Evolutionary conservation across 805 yeast genomes (phyloP).

Genomic region (Maudiozyma serrabonitensis): DNA sequence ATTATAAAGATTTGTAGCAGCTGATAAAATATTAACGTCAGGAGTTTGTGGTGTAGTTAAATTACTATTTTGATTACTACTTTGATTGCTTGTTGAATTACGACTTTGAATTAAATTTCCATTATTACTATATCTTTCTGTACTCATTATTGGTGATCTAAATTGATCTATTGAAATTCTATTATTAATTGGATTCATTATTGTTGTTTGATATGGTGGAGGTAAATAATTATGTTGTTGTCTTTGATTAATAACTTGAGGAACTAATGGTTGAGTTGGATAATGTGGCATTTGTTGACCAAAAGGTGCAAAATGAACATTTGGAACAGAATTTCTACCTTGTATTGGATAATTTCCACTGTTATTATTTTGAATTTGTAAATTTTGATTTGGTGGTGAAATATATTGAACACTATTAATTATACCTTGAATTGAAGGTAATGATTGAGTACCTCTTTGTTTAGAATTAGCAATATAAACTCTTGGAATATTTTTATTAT

Average conservation of each 20-base stretch:
- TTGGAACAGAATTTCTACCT: not conserved
- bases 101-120: not conserved
- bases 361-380: not conserved
- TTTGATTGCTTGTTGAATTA: not conserved
- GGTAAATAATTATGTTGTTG: not conserved
- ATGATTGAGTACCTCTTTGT: not conserved
- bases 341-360: not conserved
- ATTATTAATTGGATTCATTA: not conserved
- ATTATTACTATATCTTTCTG: not conserved
- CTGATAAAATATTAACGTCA: slow-evolving; percentile 15
- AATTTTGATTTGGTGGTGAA: not conserved
- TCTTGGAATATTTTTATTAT: not conserved
- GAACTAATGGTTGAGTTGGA: not conserved
- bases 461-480: not conserved
- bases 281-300: not conserved
- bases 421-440: slow-evolving; percentile 4
- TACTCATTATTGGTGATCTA: not conserved
- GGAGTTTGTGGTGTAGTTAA: not conserved
- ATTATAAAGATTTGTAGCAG: slow-evolving; percentile 19
- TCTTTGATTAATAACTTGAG: not conserved
- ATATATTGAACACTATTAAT: not conserved
- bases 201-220: not conserved
- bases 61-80: not conserved
- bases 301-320: not conserved
- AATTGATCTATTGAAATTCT: not conserved